These are phyloP conservation scores for Boletus eberwhitei DNA, from an alignment of 768 basidiomycete genomes.

Conservation along the genomic window DNA sequence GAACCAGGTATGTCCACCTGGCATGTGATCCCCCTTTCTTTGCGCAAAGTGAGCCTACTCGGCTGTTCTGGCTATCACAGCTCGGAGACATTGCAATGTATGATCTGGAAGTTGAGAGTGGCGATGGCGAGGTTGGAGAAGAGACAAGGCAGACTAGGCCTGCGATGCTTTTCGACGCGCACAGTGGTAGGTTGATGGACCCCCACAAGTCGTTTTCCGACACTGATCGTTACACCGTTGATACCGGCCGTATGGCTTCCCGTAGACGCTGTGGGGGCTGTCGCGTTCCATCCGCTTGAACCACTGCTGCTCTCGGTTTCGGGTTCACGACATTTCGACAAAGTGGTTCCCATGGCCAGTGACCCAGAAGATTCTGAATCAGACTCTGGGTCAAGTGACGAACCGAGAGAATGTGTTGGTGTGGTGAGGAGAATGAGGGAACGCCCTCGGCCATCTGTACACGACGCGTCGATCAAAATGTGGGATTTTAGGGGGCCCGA, in stretches of 20 bases:
- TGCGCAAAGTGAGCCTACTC: neutral
- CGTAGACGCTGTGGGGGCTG: conserved; percentile 70
- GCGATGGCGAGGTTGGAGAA: conserved; percentile 1
- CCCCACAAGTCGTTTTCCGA: neutral
- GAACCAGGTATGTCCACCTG: conserved; percentile 50
- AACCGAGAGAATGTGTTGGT: neutral
- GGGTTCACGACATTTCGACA: conserved; percentile 72
- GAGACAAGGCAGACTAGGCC: conserved; percentile 24
- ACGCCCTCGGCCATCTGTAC: conserved; percentile 17
- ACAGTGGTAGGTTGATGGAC: conserved; percentile 45
- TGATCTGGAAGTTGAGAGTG: conserved; percentile 36
- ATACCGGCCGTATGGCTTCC: neutral
- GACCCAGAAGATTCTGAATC: conserved; percentile 9
- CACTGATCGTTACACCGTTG: neutral
- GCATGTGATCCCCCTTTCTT: neutral
- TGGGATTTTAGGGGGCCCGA: conserved; percentile 18
- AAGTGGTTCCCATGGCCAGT: neutral
- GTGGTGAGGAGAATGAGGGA: conserved; percentile 7
- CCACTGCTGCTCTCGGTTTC: conserved; percentile 62
- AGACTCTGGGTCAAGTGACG: conserved; percentile 16
- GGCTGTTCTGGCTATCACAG: conserved; percentile 33
- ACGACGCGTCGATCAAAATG: conserved; percentile 28
- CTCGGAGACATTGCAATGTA: conserved; percentile 59
- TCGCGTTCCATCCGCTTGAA: conserved; percentile 66
- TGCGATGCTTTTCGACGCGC: conserved; percentile 45